These are phyloP conservation scores for Termitomyces sp. DNA, from an alignment of 768 basidiomycete species.

Conservation along the genomic window DNA sequence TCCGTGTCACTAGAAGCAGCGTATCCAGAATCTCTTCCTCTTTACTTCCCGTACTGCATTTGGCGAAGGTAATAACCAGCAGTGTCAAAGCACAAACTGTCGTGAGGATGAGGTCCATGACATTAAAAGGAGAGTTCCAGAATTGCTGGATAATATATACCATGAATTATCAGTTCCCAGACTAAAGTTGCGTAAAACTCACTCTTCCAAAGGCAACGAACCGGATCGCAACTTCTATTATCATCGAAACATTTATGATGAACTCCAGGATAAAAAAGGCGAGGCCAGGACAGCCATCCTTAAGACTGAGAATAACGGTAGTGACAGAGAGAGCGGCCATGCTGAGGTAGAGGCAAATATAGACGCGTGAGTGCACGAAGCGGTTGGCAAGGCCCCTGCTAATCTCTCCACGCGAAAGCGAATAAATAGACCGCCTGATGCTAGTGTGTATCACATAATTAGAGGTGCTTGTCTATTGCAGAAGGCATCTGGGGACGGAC, in stretches of 20 bases:
- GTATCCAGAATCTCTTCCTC: conserved; percentile 95
- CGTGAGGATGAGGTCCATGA: conserved; percentile 85
- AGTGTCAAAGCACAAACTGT: conserved; percentile 87
- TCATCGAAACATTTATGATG: conserved; percentile 89
- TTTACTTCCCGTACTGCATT: conserved; percentile 77
- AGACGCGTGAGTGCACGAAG: conserved; percentile 82
- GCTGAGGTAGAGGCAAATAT: conserved; percentile 82
- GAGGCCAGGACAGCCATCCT: conserved; percentile 81
- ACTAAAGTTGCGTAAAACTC: conserved; percentile 27
- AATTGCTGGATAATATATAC: conserved; percentile 65
- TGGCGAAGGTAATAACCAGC: conserved; percentile 82
- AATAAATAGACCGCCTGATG: conserved; percentile 77
- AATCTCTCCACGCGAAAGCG: conserved; percentile 79
- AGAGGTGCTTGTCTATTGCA: neutral
- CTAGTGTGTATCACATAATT: conserved; percentile 31
- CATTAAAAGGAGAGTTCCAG: conserved; percentile 91
- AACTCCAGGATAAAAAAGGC: conserved; percentile 88
- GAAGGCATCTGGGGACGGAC: conserved; percentile 6
- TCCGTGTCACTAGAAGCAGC: conserved; percentile 84
- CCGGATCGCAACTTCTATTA: conserved; percentile 86
- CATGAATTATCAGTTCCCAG: neutral
- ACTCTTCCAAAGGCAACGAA: conserved; percentile 93
- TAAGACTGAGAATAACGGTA: conserved; percentile 78
- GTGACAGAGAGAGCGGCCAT: conserved; percentile 87
- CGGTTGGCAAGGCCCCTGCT: conserved; percentile 83